Evolutionary conservation across 2,329 filamentous ascomycete species (phyloP).

Genomic region (Ophiostoma australiae): DNA sequence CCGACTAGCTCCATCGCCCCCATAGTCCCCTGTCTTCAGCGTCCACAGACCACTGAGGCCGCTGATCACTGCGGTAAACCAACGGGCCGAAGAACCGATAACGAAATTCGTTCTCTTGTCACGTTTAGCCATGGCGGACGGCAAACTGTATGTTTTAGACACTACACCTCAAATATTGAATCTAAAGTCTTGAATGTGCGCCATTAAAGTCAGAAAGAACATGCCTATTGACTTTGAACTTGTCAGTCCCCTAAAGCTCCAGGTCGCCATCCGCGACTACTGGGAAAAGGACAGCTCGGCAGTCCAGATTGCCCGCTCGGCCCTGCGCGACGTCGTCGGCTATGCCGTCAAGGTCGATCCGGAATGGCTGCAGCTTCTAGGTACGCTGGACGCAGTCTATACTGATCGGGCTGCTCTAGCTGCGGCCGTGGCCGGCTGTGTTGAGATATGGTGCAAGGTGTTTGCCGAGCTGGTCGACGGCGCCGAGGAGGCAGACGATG

Average conservation of each 20-base stretch:
- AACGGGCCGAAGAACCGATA: neutral
- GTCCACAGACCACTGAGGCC: neutral
- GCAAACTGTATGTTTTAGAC: neutral
- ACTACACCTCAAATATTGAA: neutral
- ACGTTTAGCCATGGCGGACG: neutral
- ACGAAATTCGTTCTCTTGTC: neutral
- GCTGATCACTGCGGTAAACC: neutral
- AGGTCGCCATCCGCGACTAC: slow-evolving; percentile 41
- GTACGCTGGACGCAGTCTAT: slow-evolving; percentile 38
- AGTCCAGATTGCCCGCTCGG: slow-evolving; percentile 34
- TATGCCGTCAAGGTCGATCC: slow-evolving; percentile 39
- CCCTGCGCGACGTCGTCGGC: slow-evolving; percentile 38
- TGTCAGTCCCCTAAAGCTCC: slow-evolving; percentile 41
- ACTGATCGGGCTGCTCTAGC: slow-evolving; percentile 41
- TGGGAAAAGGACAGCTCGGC: slow-evolving; percentile 38
- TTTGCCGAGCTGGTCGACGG: slow-evolving; percentile 37
- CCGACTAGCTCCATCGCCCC: neutral
- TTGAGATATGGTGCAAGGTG: slow-evolving; percentile 40
- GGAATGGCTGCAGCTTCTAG: slow-evolving; percentile 42
- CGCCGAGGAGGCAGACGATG: slow-evolving; percentile 32
- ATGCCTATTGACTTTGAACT: slow-evolving; percentile 6
- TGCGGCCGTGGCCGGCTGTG: slow-evolving; percentile 34
- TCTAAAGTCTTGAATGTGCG: neutral
- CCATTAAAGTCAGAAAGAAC: neutral
- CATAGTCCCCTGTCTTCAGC: neutral